Evolutionary conservation across 176 grass and related monocot species (phyloP), one percentile per base, ranked within the genome.

Genomic region (Zoysia japonica): DNA sequence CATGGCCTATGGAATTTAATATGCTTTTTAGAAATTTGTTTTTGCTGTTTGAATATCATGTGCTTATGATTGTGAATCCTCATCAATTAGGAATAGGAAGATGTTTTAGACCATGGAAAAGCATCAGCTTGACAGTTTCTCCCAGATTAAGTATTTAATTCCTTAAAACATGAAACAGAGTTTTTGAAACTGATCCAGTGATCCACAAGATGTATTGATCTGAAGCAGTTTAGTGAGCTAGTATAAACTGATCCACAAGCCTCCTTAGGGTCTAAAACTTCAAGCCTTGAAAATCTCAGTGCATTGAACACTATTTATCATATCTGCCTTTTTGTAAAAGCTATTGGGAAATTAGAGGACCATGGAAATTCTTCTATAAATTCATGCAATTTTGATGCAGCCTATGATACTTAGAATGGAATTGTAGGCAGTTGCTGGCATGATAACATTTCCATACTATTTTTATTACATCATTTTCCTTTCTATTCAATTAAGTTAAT

Each of bases 381-480:
- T 76, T 63, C 42, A 16, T 76, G 56, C 57, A 19, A 48, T 63
- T 47, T 75, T 63, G 43, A 16, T 48, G 74, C 19, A 47, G 57
- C 20, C 20, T 61, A 13, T 71, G 43, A 37, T 61, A 61, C 20
- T 43, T 61, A 44, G 17, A 2, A 43, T 61, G 40, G 11, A n/a
- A 61, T 61, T 47, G 1, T 62, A 57, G 16, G 38, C 10, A 70
- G 45, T 15, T 54, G 40, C 17, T 4, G 17, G 15, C 39, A 75
- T 75, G 53, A 45, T 35, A 46, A 20, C 15, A 39, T 77, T 61
- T 49, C 46, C 77, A 2, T 66, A 43, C 43, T 76, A 47, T 6
- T 87, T 76, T 38, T 77, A 16, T 28, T 50, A 14, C 19, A 45
- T 59, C 16, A 1, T 59, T 78, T 78, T 73, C 43, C 50, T 78